Percentiles rank a stretch among this genome's conserved stretches.
Conservation (phyloP, 1,284 basidiomycete genomes). For the Serendipita sp. region DNA sequence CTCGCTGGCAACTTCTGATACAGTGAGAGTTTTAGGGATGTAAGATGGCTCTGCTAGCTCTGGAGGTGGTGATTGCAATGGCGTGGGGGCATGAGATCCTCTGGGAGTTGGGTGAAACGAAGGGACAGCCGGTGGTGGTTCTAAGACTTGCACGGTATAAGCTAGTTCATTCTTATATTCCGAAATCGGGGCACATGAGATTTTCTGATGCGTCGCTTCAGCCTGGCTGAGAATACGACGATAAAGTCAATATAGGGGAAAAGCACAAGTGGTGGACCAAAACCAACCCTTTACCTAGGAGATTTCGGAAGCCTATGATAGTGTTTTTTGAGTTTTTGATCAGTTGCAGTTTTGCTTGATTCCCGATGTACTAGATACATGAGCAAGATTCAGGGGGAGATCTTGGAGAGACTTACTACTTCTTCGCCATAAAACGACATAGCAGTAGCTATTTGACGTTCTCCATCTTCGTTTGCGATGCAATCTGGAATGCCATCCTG, state of each 20-base stretch:
- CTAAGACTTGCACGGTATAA: slow-evolving; percentile 73
- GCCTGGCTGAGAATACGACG: slow-evolving; percentile 42
- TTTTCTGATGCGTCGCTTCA: slow-evolving; percentile 40
- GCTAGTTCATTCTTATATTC: slow-evolving; percentile 75
- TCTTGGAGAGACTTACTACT: slow-evolving; percentile 40
- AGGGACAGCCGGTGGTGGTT: slow-evolving; percentile 42
- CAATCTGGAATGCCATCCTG: slow-evolving; percentile 83
- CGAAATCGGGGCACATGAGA: slow-evolving; percentile 50
- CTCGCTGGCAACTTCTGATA: slow-evolving; percentile 71
- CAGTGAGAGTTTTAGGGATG: slow-evolving; percentile 64
- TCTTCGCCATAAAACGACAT: slow-evolving; percentile 87
- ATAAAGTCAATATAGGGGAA: neutral
- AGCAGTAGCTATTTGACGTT: slow-evolving; percentile 93
- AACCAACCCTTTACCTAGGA: slow-evolving; percentile 78
- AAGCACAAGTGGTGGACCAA: neutral
- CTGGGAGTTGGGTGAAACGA: slow-evolving; percentile 28
- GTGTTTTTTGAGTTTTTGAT: slow-evolving; percentile 93
- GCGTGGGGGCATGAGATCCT: slow-evolving; percentile 47
- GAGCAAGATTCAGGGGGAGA: neutral
- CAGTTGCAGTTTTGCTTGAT: slow-evolving; percentile 87
- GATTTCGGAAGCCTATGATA: slow-evolving; percentile 85
- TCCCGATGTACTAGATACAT: slow-evolving; percentile 73
- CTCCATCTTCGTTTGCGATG: slow-evolving; percentile 97
- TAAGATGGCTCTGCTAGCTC: slow-evolving; percentile 61
- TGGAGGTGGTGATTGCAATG: slow-evolving; percentile 52